These are phyloP conservation scores for Saccharomyces hybrid DNA, from an alignment of 1,139 yeast genomes.

Conservation along the genomic window DNA sequence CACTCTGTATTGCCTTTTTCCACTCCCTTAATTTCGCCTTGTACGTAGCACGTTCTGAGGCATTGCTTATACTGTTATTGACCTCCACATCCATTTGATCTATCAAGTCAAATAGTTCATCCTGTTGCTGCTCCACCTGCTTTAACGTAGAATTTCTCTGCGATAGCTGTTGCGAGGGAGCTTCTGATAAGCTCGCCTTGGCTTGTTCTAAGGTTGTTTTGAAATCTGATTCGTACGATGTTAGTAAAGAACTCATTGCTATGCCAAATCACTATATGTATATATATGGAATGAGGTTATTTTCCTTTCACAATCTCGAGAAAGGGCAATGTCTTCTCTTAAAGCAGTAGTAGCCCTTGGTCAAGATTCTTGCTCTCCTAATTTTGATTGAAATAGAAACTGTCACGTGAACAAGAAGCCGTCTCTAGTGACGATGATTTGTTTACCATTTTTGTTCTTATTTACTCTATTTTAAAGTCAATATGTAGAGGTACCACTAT, in stretches of 20 bases:
- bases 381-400: background rate
- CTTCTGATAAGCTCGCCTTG: constrained; percentile 14
- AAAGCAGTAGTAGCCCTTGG: background rate
- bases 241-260: constrained; percentile 20
- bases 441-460: constrained; percentile 1
- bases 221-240: constrained; percentile 30
- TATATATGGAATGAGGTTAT: background rate
- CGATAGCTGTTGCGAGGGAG: constrained; percentile 19
- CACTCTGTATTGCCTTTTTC: constrained; percentile 19
- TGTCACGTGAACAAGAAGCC: background rate
- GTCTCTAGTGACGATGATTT: background rate
- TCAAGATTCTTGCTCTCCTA: background rate
- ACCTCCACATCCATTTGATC: constrained; percentile 33
- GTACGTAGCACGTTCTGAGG: constrained; percentile 20
- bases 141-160: constrained; percentile 23
- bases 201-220: constrained; percentile 27
- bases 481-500: background rate
- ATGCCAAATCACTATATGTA: background rate
- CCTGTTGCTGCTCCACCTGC: constrained; percentile 27
- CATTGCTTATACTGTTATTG: constrained; percentile 19
- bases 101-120: constrained; percentile 28
- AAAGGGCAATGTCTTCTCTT: background rate
- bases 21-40: constrained; percentile 27
- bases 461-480: background rate
- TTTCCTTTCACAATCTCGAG: background rate